phyloP scores from a whole-genome alignment of 306 rosid species.

The Begonia loranthoides region DNA sequence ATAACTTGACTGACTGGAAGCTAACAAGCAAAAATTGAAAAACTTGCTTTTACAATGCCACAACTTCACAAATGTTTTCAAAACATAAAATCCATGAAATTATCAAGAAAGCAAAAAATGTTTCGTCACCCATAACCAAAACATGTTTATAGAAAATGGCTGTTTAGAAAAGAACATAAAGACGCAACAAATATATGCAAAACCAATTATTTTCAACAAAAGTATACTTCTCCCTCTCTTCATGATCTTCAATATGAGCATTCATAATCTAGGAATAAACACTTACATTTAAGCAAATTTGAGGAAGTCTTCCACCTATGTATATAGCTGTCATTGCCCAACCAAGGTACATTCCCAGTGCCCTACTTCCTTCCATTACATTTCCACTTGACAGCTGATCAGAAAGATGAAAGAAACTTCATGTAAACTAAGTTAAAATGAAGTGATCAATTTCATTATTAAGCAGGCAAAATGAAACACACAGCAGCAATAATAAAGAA shows the following conservation, averaged over 20 bases:
- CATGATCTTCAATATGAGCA: too few relatives aligned
- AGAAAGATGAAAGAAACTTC: conserved; percentile 19
- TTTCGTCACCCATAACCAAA: not conserved
- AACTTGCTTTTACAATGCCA: too few relatives aligned
- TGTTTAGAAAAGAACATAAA: conserved; percentile 6
- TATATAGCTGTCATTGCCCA: conserved; percentile 83
- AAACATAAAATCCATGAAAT: too few relatives aligned
- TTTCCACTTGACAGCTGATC: conserved; percentile 21
- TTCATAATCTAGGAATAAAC: not conserved
- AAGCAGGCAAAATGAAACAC: too few relatives aligned
- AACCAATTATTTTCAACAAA: not conserved
- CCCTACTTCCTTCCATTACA: conserved; percentile 20
- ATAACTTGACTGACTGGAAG: conserved; percentile 1
- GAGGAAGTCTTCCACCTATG: conserved; percentile 82
- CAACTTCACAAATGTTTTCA: too few relatives aligned
- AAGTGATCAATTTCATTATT: too few relatives aligned
- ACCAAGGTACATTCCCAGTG: conserved; percentile 50
- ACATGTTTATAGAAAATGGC: conserved; percentile 6
- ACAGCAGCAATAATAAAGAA: too few relatives aligned
- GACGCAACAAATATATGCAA: conserved; percentile 2
- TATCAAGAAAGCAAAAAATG: too few relatives aligned
- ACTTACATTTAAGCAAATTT: conserved; percentile 69
- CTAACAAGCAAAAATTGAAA: not conserved
- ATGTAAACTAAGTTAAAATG: too few relatives aligned
- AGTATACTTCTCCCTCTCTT: too few relatives aligned